Conservation (phyloP, 805 yeast species). For the Metschnikowia gruessii region DNA sequence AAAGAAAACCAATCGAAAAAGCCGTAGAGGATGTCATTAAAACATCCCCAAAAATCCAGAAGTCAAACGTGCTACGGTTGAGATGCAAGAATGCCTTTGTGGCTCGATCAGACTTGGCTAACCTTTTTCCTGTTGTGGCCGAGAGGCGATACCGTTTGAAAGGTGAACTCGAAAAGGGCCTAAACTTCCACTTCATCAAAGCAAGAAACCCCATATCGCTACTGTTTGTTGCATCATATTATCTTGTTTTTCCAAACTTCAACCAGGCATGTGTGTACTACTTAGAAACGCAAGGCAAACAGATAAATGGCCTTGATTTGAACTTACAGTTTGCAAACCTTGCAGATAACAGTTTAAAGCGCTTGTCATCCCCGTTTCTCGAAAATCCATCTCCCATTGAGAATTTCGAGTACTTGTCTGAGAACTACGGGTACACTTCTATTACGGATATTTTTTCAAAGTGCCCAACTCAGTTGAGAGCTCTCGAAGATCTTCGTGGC, state of each 20-base stretch:
- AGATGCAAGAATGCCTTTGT: slow-evolving; percentile 39
- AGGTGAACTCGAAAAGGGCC: slow-evolving; percentile 21
- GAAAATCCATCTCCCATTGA: slow-evolving; percentile 6
- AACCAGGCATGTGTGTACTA: slow-evolving; percentile 52
- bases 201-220: slow-evolving; percentile 48
- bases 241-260: slow-evolving; percentile 46
- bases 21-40: slow-evolving; percentile 27
- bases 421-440: slow-evolving; percentile 5
- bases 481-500: slow-evolving; percentile 1
- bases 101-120: slow-evolving; percentile 37
- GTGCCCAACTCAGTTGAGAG: slow-evolving; percentile 8
- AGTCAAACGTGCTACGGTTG: slow-evolving; percentile 36
- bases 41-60: background rate
- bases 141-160: slow-evolving; percentile 30
- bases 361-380: slow-evolving; percentile 32
- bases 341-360: slow-evolving; percentile 22
- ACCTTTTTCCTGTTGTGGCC: slow-evolving; percentile 35
- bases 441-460: slow-evolving; percentile 7
- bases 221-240: slow-evolving; percentile 47
- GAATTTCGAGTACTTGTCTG: slow-evolving; percentile 4
- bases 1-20: slow-evolving; percentile 25
- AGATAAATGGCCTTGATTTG: slow-evolving; percentile 49
- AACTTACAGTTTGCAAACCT: slow-evolving; percentile 45
- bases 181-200: slow-evolving; percentile 43
- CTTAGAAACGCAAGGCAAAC: slow-evolving; percentile 47